Percentiles rank a stretch among this genome's conserved stretches.
Conservation (phyloP, 2,329 filamentous ascomycete species). For the Penicillium sp. region DNA sequence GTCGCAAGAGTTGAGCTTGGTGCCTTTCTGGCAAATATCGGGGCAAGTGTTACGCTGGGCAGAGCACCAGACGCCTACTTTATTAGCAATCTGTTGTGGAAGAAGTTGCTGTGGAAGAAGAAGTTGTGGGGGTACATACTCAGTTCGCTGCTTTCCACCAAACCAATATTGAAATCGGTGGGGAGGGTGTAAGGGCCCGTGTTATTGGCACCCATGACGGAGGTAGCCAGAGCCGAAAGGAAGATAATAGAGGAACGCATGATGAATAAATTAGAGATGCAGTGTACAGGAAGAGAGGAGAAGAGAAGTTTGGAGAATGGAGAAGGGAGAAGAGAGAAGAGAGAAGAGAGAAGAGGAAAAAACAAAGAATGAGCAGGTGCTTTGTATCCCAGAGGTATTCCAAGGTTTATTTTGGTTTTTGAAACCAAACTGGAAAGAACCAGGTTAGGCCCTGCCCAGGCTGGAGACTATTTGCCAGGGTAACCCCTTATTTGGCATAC, state of each 20-base stretch:
- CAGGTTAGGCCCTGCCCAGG: not conserved
- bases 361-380: slow-evolving; percentile 6
- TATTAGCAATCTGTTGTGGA: not conserved
- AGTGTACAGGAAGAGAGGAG: not conserved
- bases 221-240: slow-evolving; percentile 41
- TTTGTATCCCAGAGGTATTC: not conserved
- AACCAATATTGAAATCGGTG: slow-evolving; percentile 36
- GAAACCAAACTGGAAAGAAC: not conserved
- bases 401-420: slow-evolving; percentile 2
- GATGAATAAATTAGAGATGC: slow-evolving; percentile 20
- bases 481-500: slow-evolving; percentile 6
- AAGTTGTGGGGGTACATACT: slow-evolving; percentile 15
- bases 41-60: slow-evolving; percentile 54
- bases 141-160: slow-evolving; percentile 31
- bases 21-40: slow-evolving; percentile 47
- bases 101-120: not conserved
- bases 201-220: slow-evolving; percentile 29
- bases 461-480: not conserved
- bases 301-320: not conserved
- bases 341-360: not conserved
- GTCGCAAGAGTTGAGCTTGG: slow-evolving; percentile 48
- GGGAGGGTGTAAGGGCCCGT: slow-evolving; percentile 40
- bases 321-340: not conserved
- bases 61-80: slow-evolving; percentile 48
- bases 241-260: slow-evolving; percentile 44